These are phyloP conservation scores for Penicillium subrubescens DNA, from an alignment of 495 filamentous ascomycete genomes.

Conservation along the genomic window DNA sequence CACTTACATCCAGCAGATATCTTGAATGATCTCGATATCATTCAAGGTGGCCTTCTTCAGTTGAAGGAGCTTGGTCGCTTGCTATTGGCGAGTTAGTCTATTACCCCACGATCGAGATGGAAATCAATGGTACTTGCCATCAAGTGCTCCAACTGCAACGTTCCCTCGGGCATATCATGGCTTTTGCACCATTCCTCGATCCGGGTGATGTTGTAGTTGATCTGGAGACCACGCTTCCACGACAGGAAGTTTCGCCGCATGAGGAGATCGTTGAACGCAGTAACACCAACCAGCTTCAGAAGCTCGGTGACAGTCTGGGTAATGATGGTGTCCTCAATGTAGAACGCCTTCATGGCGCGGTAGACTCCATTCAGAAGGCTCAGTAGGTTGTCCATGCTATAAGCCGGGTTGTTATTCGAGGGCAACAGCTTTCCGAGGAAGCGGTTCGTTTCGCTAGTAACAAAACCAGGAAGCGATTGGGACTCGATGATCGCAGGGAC, in stretches of 20 bases:
- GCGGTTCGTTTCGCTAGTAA: conserved; percentile 95
- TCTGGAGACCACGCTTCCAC: conserved; percentile 98
- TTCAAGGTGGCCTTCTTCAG: conserved; percentile 99
- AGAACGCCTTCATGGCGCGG: conserved; percentile 98
- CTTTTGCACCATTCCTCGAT: conserved; percentile 99
- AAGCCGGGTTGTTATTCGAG: conserved; percentile 83
- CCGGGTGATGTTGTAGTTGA: conserved; percentile 99
- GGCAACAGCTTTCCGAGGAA: conserved; percentile 97
- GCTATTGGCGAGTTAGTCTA: conserved; percentile 46
- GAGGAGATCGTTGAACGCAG: conserved; percentile 97
- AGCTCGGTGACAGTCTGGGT: conserved; percentile 95
- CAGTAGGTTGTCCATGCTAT: conserved; percentile 98
- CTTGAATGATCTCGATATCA: conserved; percentile 99
- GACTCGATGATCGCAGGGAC: conserved; percentile 99
- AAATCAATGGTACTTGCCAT: conserved; percentile 62
- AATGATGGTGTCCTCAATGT: conserved; percentile 92
- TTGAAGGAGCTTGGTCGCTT: conserved; percentile 98
- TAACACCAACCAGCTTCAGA: conserved; percentile 90
- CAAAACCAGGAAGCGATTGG: conserved; percentile 95
- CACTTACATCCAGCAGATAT: conserved; percentile 98
- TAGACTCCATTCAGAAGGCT: conserved; percentile 96
- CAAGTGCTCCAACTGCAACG: conserved; percentile 94
- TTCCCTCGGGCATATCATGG: conserved; percentile 99
- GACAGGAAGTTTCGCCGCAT: conserved; percentile 98
- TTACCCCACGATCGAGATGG: background rate